These are phyloP conservation scores for Cichorium intybus DNA, from an alignment of 140 eudicot genomes.

Conservation along the genomic window DNA sequence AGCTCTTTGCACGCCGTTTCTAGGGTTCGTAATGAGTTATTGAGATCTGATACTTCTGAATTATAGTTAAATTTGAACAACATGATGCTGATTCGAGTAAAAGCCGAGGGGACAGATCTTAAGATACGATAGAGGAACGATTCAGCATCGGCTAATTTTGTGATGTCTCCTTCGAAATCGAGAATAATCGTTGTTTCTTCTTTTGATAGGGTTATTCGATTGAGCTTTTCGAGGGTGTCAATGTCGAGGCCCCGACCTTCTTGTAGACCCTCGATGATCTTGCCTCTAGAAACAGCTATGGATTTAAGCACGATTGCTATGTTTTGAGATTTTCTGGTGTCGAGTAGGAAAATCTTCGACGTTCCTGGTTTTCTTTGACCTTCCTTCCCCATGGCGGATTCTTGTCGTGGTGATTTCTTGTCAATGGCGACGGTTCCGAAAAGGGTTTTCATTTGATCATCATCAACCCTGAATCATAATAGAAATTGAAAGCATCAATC, in stretches of 20 bases:
- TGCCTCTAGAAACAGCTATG: slow-evolving; percentile 48
- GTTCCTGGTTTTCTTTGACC: slow-evolving; percentile 35
- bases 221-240: slow-evolving; percentile 69
- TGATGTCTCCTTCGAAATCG: slow-evolving; percentile 50
- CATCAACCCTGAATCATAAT: slow-evolving; percentile 53
- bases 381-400: slow-evolving; percentile 21
- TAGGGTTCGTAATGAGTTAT: slow-evolving; percentile 41
- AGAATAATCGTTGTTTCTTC: slow-evolving; percentile 53
- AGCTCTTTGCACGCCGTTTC: slow-evolving; percentile 78
- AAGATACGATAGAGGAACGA: slow-evolving; percentile 66
- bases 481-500: background rate
- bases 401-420: slow-evolving; percentile 37
- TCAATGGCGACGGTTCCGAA: slow-evolving; percentile 53
- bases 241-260: slow-evolving; percentile 53
- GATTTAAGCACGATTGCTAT: slow-evolving; percentile 62
- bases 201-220: slow-evolving; percentile 47
- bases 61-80: slow-evolving; percentile 53
- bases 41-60: slow-evolving; percentile 45
- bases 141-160: slow-evolving; percentile 72
- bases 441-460: slow-evolving; percentile 68
- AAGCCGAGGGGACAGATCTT: slow-evolving; percentile 69
- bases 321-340: slow-evolving; percentile 70
- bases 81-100: slow-evolving; percentile 60
- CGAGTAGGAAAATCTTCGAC: slow-evolving; percentile 58
- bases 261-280: slow-evolving; percentile 54